phyloP scores from a whole-genome alignment of 805 yeast species.

The Lipomyces lipofer region DNA sequence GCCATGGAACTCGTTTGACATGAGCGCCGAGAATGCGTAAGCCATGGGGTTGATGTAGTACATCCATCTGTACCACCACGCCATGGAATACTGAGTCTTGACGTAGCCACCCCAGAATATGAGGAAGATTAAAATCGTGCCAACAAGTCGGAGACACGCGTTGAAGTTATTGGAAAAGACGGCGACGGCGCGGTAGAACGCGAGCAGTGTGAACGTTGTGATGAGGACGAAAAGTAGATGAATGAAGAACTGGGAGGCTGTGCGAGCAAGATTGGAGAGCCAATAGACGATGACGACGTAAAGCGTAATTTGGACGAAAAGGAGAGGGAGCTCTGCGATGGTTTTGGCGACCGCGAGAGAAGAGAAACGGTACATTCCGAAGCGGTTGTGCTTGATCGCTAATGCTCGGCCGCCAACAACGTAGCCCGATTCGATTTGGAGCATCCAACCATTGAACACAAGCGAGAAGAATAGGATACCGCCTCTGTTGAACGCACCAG shows the following conservation, averaged over 20 bases:
- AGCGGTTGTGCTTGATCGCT: conserved; percentile 59
- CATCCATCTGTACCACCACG: conserved; percentile 71
- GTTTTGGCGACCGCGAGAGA: conserved; percentile 66
- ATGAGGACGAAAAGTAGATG: conserved; percentile 47
- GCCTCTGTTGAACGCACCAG: conserved; percentile 55
- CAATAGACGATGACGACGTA: conserved; percentile 56
- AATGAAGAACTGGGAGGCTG: conserved; percentile 54
- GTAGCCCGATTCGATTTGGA: conserved; percentile 52
- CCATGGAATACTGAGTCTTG: conserved; percentile 57
- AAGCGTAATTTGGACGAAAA: conserved; percentile 45
- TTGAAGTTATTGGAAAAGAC: conserved; percentile 35
- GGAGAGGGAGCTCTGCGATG: conserved; percentile 58
- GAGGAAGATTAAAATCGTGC: conserved; percentile 45
- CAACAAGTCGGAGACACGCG: conserved; percentile 49
- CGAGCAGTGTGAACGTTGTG: conserved; percentile 55
- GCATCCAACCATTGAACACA: conserved; percentile 60
- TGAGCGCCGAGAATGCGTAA: conserved; percentile 61
- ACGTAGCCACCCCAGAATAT: conserved; percentile 49
- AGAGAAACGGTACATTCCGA: conserved; percentile 60
- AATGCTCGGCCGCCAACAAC: conserved; percentile 57
- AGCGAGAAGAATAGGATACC: conserved; percentile 55
- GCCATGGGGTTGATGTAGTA: conserved; percentile 57
- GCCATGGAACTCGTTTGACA: conserved; percentile 64
- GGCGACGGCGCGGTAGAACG: conserved; percentile 48
- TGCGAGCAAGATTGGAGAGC: conserved; percentile 53